Evolutionary conservation across 2,329 filamentous ascomycete species (phyloP), one percentile per base, ranked within the genome.

Genomic region (Plectosphaerella cucumerina): DNA sequence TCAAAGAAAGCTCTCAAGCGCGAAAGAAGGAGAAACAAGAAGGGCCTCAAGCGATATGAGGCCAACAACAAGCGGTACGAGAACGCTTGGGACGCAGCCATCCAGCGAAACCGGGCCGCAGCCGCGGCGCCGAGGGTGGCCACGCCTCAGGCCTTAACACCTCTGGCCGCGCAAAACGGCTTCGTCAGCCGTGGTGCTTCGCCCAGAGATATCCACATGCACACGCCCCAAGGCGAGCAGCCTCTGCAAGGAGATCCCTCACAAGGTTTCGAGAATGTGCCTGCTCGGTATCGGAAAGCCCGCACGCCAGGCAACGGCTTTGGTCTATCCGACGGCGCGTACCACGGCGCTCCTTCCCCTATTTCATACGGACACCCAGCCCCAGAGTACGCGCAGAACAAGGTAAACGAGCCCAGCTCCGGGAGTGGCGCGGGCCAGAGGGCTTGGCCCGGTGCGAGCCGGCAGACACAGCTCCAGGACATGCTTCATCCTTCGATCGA

Each of bases 401-500:
- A 17, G 18, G 18, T 39, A 39, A 39, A 6, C 10, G 35, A 17
- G 35, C 35, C 3, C 18, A 14, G 9, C n/a, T 14, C 35, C 35
- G n/a, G 18, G 10, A 21, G 6, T 21, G 17, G 18, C 17, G 17
- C n/a, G 18, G 6, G 14, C 8, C 17, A 4, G n/a, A 42, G n/a
- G 12, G 35, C 17, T 17, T 42, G 39, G 39, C 39, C 17, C 5
- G n/a, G n/a, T 6, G 39, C 4, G 15, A 17, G 5, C 4, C n/a
- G 15, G 5, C 39, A 42, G 39, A 42, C 39, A 2, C 47, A 39
- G 22, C 62, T 63, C 23, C 69, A 71, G 56, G 75, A 79, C 37
- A 66, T 72, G 57, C 60, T 76, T 53, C 66, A 78, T 14, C 72
- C 60, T 9, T 79, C 75, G 6, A 71, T 77, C 56, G 76, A 78